Conservation (phyloP, 805 yeast genomes). For the Wickerhamiella lipophila region DNA sequence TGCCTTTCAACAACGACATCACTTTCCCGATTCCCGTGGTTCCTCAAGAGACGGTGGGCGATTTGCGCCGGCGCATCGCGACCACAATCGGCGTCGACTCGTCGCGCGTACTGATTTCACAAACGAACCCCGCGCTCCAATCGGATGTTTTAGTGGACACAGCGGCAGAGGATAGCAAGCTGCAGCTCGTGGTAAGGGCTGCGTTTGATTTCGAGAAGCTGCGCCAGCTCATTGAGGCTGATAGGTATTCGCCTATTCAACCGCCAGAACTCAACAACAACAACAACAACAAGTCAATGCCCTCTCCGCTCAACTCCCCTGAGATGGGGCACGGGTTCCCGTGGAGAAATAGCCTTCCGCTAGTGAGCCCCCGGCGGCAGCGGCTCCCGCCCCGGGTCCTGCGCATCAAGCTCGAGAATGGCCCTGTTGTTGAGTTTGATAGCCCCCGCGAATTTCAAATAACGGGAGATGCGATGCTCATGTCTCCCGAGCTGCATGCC, state of each 20-base stretch:
- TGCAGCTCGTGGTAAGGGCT: conserved; percentile 11
- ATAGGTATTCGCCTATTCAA: background rate
- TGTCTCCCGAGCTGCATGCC: conserved; percentile 3
- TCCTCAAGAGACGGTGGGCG: conserved; percentile 4
- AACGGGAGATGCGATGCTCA: background rate
- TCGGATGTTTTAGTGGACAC: background rate
- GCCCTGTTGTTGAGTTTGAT: background rate
- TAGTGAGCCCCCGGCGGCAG: conserved; percentile 4
- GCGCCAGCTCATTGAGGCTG: conserved; percentile 11
- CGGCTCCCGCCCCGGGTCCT: background rate
- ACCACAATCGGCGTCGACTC: conserved; percentile 7
- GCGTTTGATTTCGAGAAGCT: conserved; percentile 10
- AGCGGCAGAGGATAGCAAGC: background rate
- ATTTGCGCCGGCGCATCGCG: conserved; percentile 8
- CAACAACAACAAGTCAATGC: background rate
- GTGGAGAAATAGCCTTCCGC: background rate
- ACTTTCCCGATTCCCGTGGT: conserved; percentile 2
- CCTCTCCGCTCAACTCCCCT: conserved; percentile 4
- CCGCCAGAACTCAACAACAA: background rate
- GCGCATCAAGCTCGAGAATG: background rate
- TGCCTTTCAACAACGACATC: conserved; percentile 11
- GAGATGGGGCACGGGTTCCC: conserved; percentile 6
- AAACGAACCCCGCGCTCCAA: conserved; percentile 1
- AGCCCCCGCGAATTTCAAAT: conserved; percentile 1
- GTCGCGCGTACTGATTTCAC: conserved; percentile 2